Evolutionary conservation across 371 early-diverging fungal species (phyloP).

Genomic region (Rhizopus microsporus): DNA sequence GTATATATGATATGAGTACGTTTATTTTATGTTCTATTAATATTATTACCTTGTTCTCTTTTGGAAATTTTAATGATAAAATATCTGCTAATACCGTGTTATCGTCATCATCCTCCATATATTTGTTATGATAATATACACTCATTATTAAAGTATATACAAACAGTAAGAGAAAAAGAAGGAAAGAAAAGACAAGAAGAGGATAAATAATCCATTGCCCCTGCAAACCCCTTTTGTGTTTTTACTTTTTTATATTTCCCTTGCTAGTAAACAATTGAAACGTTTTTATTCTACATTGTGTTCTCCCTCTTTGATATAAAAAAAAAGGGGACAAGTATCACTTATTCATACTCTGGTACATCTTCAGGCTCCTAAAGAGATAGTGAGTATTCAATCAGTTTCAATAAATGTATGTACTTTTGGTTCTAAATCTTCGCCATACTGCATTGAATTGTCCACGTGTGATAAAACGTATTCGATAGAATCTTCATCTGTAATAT

Average conservation of each 20-base stretch:
- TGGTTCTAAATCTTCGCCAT: constrained; percentile 96
- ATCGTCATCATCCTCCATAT: constrained; percentile 19
- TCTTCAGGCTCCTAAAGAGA: constrained; percentile 44
- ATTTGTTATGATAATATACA: not conserved
- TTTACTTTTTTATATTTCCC: not conserved
- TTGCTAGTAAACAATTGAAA: not conserved
- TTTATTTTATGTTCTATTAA: not conserved
- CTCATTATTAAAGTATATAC: no score
- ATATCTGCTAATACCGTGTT: constrained; percentile 22
- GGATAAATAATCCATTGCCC: not conserved
- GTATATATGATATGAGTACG: not conserved
- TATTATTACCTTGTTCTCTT: constrained; percentile 14
- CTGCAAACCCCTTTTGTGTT: not conserved
- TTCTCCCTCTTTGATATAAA: constrained; percentile 7
- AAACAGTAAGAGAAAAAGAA: not conserved
- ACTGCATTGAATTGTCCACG: constrained; percentile 95
- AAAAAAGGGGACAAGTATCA: not conserved
- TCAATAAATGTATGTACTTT: constrained; percentile 52
- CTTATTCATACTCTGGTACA: constrained; percentile 36
- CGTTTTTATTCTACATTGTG: not conserved
- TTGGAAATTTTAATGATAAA: constrained; percentile 19
- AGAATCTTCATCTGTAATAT: constrained; percentile 94
- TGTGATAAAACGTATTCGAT: constrained; percentile 82
- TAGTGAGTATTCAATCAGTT: not conserved
- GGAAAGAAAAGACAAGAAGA: constrained; percentile 1